Conservation (phyloP, 148 eudicot genomes). For the Pouteria glomerata region DNA sequence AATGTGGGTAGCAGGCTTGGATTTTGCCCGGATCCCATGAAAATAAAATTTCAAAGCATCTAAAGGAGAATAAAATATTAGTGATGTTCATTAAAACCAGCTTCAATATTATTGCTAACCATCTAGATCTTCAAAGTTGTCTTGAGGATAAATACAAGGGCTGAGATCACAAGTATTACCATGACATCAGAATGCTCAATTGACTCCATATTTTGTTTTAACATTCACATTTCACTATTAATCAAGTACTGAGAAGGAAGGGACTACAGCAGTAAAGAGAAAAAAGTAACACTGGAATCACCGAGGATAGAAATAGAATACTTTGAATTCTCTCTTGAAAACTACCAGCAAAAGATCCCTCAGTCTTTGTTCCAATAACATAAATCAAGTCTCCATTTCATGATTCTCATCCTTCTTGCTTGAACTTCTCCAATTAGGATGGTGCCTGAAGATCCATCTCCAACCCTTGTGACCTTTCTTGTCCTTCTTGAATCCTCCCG, state of each 20-base stretch:
- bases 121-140: too few species aligned
- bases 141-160: too few species aligned
- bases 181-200: not conserved
- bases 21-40: too few species aligned
- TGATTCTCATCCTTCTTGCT: constrained; percentile 24
- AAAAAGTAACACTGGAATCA: constrained; percentile 7
- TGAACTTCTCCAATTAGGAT: constrained; percentile 22
- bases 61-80: too few species aligned
- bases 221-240: not conserved
- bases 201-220: not conserved
- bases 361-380: too few species aligned
- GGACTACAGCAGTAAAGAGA: not conserved
- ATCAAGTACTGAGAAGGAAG: not conserved
- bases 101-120: too few species aligned
- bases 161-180: too few species aligned
- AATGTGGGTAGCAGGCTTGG: too few species aligned
- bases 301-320: not conserved
- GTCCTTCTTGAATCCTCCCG: constrained; percentile 41
- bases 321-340: not conserved
- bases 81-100: too few species aligned
- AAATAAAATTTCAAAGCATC: too few species aligned
- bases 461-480: constrained; percentile 58
- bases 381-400: constrained; percentile 11
- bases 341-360: not conserved
- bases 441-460: constrained; percentile 73